Percentiles rank a stretch among this genome's conserved stretches.
Evolutionary conservation across 805 yeast genomes (phyloP).

Genomic region (Candida coquimbonensis): DNA sequence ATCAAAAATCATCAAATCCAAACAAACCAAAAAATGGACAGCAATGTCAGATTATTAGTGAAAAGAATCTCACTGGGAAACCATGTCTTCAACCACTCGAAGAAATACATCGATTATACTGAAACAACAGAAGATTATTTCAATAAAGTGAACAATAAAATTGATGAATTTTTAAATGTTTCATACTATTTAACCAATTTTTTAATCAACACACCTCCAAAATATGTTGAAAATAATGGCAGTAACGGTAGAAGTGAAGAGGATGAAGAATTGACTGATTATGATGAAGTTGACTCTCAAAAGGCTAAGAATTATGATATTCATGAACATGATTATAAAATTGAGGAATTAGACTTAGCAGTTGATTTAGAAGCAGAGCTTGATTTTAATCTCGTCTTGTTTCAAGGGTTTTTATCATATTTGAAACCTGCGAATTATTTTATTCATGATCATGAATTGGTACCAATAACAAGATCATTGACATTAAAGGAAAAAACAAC

Average conservation of each 20-base stretch:
- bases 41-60: background rate
- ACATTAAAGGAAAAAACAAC: conserved; percentile 9
- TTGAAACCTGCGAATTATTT: conserved; percentile 16
- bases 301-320: background rate
- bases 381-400: conserved; percentile 9
- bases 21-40: conserved; percentile 8
- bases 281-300: background rate
- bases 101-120: conserved; percentile 11
- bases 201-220: conserved; percentile 12
- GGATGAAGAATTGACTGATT: conserved; percentile 3
- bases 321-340: conserved; percentile 4
- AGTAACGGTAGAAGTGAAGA: background rate
- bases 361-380: conserved; percentile 12
- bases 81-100: conserved; percentile 5
- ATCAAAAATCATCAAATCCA: background rate
- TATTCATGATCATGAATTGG: conserved; percentile 12
- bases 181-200: conserved; percentile 11
- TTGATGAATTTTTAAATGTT: conserved; percentile 13
- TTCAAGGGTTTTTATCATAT: conserved; percentile 11
- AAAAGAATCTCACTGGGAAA: conserved; percentile 7
- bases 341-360: conserved; percentile 10
- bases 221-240: background rate
- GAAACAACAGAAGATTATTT: conserved; percentile 8
- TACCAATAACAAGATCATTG: conserved; percentile 3
- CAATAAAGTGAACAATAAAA: conserved; percentile 8